Percentiles rank a stretch among this genome's conserved stretches.
Evolutionary conservation across 345 rosid species (phyloP).

Genomic region (Clausena lansium): DNA sequence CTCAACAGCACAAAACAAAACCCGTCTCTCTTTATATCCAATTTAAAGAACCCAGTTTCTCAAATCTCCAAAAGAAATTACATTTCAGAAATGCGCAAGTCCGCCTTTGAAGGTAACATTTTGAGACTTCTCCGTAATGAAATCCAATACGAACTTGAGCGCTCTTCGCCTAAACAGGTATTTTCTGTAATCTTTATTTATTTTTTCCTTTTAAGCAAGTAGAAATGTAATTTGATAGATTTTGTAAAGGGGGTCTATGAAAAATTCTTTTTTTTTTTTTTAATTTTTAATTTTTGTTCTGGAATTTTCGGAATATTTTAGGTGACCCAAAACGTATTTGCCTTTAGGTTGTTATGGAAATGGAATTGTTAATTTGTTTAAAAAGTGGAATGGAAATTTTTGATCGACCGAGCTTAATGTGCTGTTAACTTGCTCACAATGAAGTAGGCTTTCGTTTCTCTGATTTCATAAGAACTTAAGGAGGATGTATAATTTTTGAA

Average conservation of each 20-base stretch:
- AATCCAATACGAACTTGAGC: conserved; percentile 67
- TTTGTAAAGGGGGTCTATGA: not conserved
- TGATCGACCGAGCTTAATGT: not conserved
- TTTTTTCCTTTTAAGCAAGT: too few species aligned
- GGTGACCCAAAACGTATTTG: not conserved
- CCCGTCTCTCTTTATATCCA: not conserved
- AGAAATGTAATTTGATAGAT: not conserved
- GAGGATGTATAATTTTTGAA: not conserved
- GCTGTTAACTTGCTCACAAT: not conserved
- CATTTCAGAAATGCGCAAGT: conserved; percentile 68
- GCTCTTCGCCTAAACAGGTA: conserved; percentile 44
- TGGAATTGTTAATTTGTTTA: not conserved
- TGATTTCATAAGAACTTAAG: not conserved
- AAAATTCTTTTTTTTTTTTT: not conserved
- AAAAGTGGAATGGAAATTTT: not conserved
- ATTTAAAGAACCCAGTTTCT: conserved; percentile 6
- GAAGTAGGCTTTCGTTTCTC: not conserved
- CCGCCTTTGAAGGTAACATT: conserved; percentile 71
- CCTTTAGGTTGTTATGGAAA: not conserved
- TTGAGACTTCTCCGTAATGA: conserved; percentile 60
- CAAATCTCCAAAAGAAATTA: conserved; percentile 41
- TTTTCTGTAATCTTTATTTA: not conserved
- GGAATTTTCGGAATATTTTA: not conserved
- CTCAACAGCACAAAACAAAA: not conserved
- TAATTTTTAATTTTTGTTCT: not conserved